Percentiles rank a stretch among this genome's conserved stretches.
Conservation (phyloP, 1,139 yeast genomes). For the Yamadazyma atlantica region DNA sequence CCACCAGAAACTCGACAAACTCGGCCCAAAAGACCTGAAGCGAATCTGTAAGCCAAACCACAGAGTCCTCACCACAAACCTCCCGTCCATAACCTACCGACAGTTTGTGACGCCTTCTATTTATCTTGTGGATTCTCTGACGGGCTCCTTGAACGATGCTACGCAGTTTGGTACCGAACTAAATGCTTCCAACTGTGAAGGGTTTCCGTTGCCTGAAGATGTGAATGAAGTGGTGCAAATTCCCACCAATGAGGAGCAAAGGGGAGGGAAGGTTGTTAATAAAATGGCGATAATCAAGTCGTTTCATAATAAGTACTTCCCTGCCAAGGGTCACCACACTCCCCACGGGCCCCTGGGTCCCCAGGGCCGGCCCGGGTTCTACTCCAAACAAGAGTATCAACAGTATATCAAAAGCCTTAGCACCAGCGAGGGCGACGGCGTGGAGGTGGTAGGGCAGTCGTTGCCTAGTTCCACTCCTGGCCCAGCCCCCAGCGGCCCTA, state of each 20-base stretch:
- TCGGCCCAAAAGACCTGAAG: conserved; percentile 13
- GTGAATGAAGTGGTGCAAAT: conserved; percentile 63
- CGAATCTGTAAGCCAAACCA: conserved; percentile 45
- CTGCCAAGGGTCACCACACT: no score
- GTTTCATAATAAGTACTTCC: conserved; percentile 21
- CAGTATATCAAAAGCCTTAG: conserved; percentile 20
- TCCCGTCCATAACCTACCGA: conserved; percentile 42
- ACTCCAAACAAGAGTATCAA: conserved; percentile 29
- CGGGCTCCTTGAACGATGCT: conserved; percentile 67
- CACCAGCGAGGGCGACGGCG: conserved; percentile 13
- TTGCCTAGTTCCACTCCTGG: no score
- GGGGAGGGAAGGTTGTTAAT: conserved; percentile 16
- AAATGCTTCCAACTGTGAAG: conserved; percentile 61
- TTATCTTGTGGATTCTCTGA: conserved; percentile 64
- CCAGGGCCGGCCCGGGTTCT: conserved; percentile 30
- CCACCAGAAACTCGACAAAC: neutral
- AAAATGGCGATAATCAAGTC: conserved; percentile 62
- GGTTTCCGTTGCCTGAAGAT: conserved; percentile 62
- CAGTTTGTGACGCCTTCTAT: conserved; percentile 32
- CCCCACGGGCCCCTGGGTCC: no score
- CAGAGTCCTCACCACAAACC: conserved; percentile 24
- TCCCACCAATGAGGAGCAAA: conserved; percentile 53
- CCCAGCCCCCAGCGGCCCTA: no score
- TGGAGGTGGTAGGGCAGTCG: conserved; percentile 15
- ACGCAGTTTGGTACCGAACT: conserved; percentile 76